These are phyloP conservation scores for Macrophomina phaseolina DNA, from an alignment of 2,329 filamentous ascomycete species.

Conservation along the genomic window DNA sequence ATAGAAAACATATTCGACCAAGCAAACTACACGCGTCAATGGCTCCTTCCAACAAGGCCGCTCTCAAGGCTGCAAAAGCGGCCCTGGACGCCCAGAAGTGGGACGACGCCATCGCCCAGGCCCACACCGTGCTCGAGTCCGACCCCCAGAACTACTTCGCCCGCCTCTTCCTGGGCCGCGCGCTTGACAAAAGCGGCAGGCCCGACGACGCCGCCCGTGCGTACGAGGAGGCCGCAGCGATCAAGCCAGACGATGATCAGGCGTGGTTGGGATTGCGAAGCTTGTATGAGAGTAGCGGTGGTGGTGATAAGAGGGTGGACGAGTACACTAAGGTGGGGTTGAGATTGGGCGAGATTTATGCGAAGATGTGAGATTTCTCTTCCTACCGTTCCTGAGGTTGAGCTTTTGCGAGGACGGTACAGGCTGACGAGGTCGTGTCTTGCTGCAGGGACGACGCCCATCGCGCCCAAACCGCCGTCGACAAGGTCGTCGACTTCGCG, in stretches of 20 bases:
- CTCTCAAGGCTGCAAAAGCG: conserved; percentile 80
- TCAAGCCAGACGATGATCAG: conserved; percentile 78
- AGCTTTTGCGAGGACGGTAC: background rate
- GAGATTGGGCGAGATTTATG: conserved; percentile 76
- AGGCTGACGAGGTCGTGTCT: background rate
- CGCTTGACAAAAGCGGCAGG: conserved; percentile 76
- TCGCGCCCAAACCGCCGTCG: conserved; percentile 68
- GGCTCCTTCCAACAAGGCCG: conserved; percentile 64
- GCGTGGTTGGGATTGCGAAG: conserved; percentile 90
- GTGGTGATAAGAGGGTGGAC: conserved; percentile 67
- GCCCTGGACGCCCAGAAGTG: conserved; percentile 80
- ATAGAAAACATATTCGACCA: too few species aligned
- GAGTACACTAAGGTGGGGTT: conserved; percentile 77
- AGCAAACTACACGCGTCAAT: conserved; percentile 3
- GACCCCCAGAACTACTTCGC: conserved; percentile 84
- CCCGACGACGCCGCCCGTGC: conserved; percentile 75
- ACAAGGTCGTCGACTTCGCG: conserved; percentile 79
- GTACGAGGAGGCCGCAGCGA: conserved; percentile 73
- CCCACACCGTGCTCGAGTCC: conserved; percentile 70
- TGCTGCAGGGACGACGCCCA: conserved; percentile 60
- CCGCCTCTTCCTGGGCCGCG: conserved; percentile 89
- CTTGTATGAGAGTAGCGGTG: conserved; percentile 74
- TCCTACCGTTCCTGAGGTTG: background rate
- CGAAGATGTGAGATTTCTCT: conserved; percentile 58
- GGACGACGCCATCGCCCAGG: conserved; percentile 73